A percentile compares a stretch with the other conserved stretches of the same genome.
Conservation (phyloP, 495 filamentous ascomycete genomes). For the Penicillium soppii region DNA sequence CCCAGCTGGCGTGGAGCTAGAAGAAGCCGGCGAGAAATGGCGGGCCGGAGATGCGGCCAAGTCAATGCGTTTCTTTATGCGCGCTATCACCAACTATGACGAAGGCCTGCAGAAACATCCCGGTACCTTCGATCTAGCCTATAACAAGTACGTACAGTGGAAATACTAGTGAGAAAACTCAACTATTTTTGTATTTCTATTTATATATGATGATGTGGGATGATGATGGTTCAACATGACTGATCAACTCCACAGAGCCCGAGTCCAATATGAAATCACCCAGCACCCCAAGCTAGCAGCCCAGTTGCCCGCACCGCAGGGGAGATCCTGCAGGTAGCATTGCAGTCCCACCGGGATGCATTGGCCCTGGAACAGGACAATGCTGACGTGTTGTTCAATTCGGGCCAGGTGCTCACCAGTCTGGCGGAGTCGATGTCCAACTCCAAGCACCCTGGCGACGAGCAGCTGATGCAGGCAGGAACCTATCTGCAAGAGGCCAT, state of each 20-base stretch:
- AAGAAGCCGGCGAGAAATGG: slow-evolving; percentile 74
- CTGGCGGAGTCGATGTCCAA: slow-evolving; percentile 59
- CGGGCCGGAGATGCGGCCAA: slow-evolving; percentile 68
- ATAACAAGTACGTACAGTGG: slow-evolving; percentile 59
- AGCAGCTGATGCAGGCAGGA: slow-evolving; percentile 38
- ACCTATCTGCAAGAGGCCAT: slow-evolving; percentile 60
- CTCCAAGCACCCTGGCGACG: slow-evolving; percentile 39
- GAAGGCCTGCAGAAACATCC: slow-evolving; percentile 59
- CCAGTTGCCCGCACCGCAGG: slow-evolving; percentile 50
- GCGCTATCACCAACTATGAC: slow-evolving; percentile 64
- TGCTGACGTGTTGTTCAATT: slow-evolving; percentile 68
- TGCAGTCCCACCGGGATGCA: slow-evolving; percentile 61
- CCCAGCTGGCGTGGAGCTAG: slow-evolving; percentile 62
- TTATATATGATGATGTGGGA: slow-evolving; percentile 9
- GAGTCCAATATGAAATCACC: slow-evolving; percentile 64
- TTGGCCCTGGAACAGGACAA: slow-evolving; percentile 58
- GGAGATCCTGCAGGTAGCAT: slow-evolving; percentile 54
- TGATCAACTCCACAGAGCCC: slow-evolving; percentile 42
- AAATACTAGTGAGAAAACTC: background rate
- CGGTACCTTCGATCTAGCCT: slow-evolving; percentile 64
- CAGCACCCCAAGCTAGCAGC: slow-evolving; percentile 57
- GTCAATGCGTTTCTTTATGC: slow-evolving; percentile 64
- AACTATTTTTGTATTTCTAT: background rate
- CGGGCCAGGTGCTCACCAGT: slow-evolving; percentile 63
- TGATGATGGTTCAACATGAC: slow-evolving; percentile 4